Evolutionary conservation across 2,329 filamentous ascomycete genomes (phyloP), one percentile per base, ranked within the genome.

Genomic region (Claviceps sp.): DNA sequence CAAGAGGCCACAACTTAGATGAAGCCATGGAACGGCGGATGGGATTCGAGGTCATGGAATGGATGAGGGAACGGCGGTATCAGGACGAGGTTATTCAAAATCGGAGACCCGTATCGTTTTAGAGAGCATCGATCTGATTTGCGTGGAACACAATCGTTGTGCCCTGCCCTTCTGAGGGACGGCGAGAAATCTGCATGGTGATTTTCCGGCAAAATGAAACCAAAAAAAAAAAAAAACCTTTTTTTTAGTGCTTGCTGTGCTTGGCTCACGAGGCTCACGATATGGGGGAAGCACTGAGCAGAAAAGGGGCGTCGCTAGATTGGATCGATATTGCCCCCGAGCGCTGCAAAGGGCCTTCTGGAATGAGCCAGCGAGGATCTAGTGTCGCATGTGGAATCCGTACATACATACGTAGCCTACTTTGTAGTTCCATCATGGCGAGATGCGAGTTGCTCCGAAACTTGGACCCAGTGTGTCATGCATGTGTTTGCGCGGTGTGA

Each of bases 21-120:
- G 83, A 87, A 64, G 83, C 79, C 60, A 82, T 81, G 11, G 74
- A 89, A 64, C 76, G 88, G 53, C 74, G 89, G 55, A 71, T 95
- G 48, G 84, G 82, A 1, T 96, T 96, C 68, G 90, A 96, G 70
- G 82, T 96, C 56, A 79, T 86, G 51, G 90, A 96, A 68, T 94
- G 85, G 80, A 76, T 88, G 53, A 66, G 75, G 38, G 69, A 66
- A 17, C 72, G 69, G 5, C 68, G 62, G n/a, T 76, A 72, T 50
- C 66, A 61, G 49, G 64, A 66, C 23, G 60, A 54, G 38, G 26
- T 56, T 40, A 57, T 55, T 20, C 54, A 54, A 48, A 54, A 51
- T 22, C 57, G 60, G 57, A 55, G 58, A 17, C 51, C 34, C 22
- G 46, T 52, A 42, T 38, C 51, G 23, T 44, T 48, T 22, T 54